Evolutionary conservation across 2,329 filamentous ascomycete species (phyloP).

Genomic region (Ceratocystis eucalypticola): DNA sequence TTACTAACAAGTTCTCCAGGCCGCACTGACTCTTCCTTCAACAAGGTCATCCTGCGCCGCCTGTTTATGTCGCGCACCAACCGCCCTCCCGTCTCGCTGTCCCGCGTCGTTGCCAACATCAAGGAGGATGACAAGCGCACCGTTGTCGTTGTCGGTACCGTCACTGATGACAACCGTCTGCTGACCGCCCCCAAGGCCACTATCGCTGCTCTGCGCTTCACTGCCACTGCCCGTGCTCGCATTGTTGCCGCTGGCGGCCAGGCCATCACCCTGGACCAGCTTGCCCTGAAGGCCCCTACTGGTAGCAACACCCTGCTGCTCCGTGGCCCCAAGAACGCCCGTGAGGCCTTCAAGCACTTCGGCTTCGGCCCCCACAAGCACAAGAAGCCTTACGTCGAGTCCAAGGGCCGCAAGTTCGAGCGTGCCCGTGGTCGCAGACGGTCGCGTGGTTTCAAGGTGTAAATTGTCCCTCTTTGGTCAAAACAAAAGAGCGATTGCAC

Average conservation of each 20-base stretch:
- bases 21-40: constrained; percentile 94
- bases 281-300: constrained; percentile 87
- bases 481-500: constrained; percentile 9
- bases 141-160: constrained; percentile 82
- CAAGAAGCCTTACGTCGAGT: constrained; percentile 97
- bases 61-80: constrained; percentile 99
- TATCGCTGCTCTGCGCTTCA: constrained; percentile 92
- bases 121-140: constrained; percentile 65
- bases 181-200: constrained; percentile 82
- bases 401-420: constrained; percentile 99
- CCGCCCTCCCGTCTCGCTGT: constrained; percentile 87
- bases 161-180: constrained; percentile 96
- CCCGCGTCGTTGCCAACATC: constrained; percentile 65
- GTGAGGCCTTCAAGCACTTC: constrained; percentile 98
- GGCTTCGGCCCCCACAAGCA: constrained; percentile 94
- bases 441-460: constrained; percentile 99
- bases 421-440: constrained; percentile 95
- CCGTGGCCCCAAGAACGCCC: constrained; percentile 93
- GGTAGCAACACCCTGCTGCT: constrained; percentile 95
- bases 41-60: constrained; percentile 94
- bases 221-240: constrained; percentile 84
- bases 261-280: constrained; percentile 90
- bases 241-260: constrained; percentile 90
- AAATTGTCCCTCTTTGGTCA: constrained; percentile 33
- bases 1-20: constrained; percentile 36